Percentiles rank a stretch among this genome's conserved stretches.
phyloP scores from a whole-genome alignment of 2,329 filamentous ascomycete species.

The Fusarium xyrophilum region DNA sequence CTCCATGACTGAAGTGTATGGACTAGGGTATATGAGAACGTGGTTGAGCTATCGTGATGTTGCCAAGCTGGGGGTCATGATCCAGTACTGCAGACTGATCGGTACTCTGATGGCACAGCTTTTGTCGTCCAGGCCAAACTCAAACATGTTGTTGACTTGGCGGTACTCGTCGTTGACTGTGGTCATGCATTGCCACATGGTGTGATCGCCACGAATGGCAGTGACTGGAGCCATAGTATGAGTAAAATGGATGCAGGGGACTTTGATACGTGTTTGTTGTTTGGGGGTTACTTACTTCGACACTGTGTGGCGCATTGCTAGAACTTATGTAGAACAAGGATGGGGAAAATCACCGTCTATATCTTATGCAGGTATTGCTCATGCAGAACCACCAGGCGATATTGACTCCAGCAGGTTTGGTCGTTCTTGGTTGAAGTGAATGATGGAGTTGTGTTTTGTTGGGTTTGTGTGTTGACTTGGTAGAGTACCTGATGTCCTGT shows the following conservation, averaged over 20 bases:
- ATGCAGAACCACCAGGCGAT: background rate
- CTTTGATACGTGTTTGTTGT: background rate
- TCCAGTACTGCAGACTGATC: fast-evolving
- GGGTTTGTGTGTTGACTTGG: background rate
- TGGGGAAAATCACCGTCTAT: fast-evolving
- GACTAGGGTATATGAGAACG: fast-evolving
- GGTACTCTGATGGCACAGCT: background rate
- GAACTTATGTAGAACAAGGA: background rate
- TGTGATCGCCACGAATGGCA: background rate
- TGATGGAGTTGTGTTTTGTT: background rate
- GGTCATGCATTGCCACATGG: background rate
- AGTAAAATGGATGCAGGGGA: fast-evolving
- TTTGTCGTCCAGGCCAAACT: background rate
- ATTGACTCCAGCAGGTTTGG: fast-evolving
- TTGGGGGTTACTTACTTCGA: background rate
- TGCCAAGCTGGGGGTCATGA: background rate
- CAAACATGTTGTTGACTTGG: background rate
- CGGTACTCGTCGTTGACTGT: background rate
- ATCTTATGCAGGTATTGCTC: background rate
- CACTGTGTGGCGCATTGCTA: fast-evolving
- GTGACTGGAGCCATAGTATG: background rate
- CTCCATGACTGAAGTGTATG: fast-evolving
- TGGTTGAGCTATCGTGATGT: background rate
- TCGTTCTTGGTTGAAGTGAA: background rate
- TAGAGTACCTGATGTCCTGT: background rate